Conservation (phyloP, 225 moss, liverwort and hornwort species). For the Pseudoscleropodium purum region DNA sequence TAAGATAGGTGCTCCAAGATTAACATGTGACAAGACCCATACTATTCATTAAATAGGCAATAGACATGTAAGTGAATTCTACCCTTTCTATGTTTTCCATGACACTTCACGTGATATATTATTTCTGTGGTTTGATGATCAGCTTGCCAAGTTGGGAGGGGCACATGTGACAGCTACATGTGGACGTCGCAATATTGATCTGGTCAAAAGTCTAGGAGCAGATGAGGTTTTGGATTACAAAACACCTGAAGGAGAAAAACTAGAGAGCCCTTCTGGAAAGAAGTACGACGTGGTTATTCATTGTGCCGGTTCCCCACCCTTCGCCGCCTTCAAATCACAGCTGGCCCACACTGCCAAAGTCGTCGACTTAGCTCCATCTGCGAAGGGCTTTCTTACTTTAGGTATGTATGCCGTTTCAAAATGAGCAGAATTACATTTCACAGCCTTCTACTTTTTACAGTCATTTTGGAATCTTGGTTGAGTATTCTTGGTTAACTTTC, state of each 20-base stretch:
- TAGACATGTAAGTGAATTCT: not conserved
- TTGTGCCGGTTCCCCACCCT: conserved; percentile 14
- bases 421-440: not conserved
- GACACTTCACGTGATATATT: not conserved
- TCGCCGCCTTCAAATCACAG: conserved; percentile 31
- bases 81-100: not conserved
- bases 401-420: not conserved
- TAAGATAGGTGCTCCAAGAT: not conserved
- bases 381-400: not conserved
- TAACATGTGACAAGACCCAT: not conserved
- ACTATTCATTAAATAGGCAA: not conserved
- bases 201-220: conserved; percentile 57
- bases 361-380: conserved; percentile 27
- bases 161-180: conserved; percentile 76
- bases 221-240: conserved; percentile 85
- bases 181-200: conserved; percentile 48
- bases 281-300: conserved; percentile 67
- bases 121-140: not conserved
- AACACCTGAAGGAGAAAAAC: conserved; percentile 32
- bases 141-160: conserved; percentile 73
- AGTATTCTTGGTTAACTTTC: not conserved
- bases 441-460: too few relatives aligned
- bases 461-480: not conserved
- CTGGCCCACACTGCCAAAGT: conserved; percentile 32
- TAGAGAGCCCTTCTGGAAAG: conserved; percentile 57